Evolutionary conservation across 306 rosid species (phyloP).

Genomic region (Trifolium dubium): DNA sequence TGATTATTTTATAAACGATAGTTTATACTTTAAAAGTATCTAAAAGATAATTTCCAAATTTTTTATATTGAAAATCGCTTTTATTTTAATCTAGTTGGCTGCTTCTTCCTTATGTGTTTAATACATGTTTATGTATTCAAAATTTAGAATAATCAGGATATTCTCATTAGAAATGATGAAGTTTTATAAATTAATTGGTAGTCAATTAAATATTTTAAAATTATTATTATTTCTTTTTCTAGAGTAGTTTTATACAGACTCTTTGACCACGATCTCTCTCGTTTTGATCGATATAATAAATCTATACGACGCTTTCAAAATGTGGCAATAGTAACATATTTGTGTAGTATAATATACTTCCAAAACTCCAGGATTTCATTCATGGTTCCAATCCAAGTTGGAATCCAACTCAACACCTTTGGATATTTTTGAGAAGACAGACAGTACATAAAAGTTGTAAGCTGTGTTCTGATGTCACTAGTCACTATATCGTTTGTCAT

Average conservation of each 20-base stretch:
- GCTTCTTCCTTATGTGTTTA: not conserved
- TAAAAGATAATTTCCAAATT: no score
- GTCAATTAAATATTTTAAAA: not conserved
- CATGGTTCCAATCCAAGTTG: not conserved
- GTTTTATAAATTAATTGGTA: not conserved
- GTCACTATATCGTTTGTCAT: slow-evolving; percentile 5
- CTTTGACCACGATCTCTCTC: not conserved
- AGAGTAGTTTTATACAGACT: not conserved
- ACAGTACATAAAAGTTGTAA: slow-evolving; percentile 1
- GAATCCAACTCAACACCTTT: not conserved
- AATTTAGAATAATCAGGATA: not conserved
- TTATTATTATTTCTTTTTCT: not conserved
- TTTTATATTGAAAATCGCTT: no score
- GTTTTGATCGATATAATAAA: not conserved
- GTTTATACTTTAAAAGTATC: no score
- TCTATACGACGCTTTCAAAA: slow-evolving; percentile 1
- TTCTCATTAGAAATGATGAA: not conserved
- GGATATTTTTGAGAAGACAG: not conserved
- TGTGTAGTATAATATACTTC: not conserved
- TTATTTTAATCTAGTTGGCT: no score
- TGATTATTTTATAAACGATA: no score
- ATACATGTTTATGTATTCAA: not conserved
- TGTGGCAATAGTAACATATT: not conserved
- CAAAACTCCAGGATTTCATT: not conserved
- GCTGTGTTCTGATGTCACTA: not conserved